These are phyloP conservation scores for Hawksworthiomyces lignivorus DNA, from an alignment of 2,329 filamentous ascomycete species.

Conservation along the genomic window DNA sequence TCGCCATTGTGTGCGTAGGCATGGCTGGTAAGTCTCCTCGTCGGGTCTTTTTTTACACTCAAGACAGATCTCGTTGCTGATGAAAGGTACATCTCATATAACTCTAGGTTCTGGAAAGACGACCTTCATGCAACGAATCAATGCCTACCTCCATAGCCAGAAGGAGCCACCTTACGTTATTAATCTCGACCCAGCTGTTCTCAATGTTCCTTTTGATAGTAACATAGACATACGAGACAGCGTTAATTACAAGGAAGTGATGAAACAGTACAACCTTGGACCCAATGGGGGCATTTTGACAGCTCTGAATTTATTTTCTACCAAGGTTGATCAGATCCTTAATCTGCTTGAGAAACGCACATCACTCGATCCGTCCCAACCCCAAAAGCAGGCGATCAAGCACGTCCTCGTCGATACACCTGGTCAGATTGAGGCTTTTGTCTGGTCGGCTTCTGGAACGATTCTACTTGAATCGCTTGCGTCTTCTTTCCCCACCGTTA, in stretches of 20 bases:
- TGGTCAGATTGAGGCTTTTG: slow-evolving; percentile 97
- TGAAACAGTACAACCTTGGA: slow-evolving; percentile 97
- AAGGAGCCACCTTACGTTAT: slow-evolving; percentile 84
- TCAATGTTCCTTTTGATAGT: slow-evolving; percentile 86
- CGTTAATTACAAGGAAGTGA: slow-evolving; percentile 99
- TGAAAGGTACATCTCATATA: no score
- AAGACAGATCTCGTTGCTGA: no score
- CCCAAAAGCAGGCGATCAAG: slow-evolving; percentile 57
- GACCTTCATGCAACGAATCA: slow-evolving; percentile 99
- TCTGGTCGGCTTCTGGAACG: slow-evolving; percentile 92
- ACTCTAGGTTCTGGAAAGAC: slow-evolving; percentile 85
- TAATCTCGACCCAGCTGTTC: slow-evolving; percentile 92
- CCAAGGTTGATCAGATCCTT: slow-evolving; percentile 95
- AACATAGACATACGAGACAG: slow-evolving; percentile 99
- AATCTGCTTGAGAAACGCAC: slow-evolving; percentile 83
- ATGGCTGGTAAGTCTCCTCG: slow-evolving; percentile 65
- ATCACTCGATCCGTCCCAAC: slow-evolving; percentile 51
- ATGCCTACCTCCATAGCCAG: slow-evolving; percentile 79
- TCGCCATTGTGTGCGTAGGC: slow-evolving; percentile 86
- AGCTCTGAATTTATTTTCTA: slow-evolving; percentile 90
- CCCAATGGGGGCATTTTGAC: slow-evolving; percentile 97
- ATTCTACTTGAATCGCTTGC: slow-evolving; percentile 91
- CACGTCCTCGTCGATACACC: slow-evolving; percentile 93
- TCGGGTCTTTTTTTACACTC: no score
- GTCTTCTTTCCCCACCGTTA: slow-evolving; percentile 89